Evolutionary conservation across 805 yeast genomes (phyloP), one percentile per base, ranked within the genome.

Genomic region (Blastobotrys parvus): DNA sequence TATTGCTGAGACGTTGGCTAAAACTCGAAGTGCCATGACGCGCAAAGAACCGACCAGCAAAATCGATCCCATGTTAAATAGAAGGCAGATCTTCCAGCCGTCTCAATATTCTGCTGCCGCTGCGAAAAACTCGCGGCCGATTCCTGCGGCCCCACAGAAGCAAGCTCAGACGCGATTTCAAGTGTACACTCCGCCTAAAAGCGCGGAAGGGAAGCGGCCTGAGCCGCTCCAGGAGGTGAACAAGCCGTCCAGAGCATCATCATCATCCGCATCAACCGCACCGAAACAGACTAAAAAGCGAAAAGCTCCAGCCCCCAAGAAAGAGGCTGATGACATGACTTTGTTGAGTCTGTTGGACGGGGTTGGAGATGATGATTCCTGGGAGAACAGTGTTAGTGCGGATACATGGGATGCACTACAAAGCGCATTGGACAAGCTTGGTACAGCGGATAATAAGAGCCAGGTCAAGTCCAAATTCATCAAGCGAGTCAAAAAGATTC

Each of bases 1-100:
- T 1, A 76, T 77, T 39, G 82, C 82, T 0, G 80, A 77, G 49
- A 74, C 81, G 2, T 58, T 77, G 49, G 82, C 82, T 0, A 51
- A 74, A 42, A 74, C 51, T 7, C 34, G 56, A 15, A 35, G 44
- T 20, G 41, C 42, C 30, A 47, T 51, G 47, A 25, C 30, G n/a
- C 42, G 42, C 15, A 44, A 38, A 39, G 29, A 40, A 10, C 38
- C 45, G 11, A 45, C 45, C 17, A 31, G 43, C n/a, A 41, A 43
- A 22, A 40, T 51, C 18, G 57, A 53, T 35, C 57, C 55, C 15
- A 53, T 53, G 57, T 34, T 53, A 13, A 25, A 43, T 4, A 31
- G 53, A 16, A 39, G 40, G 35, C 41, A 42, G 15, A 42, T 42
- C 20, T 32, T 44, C 41, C 43, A 46, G 35, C 18, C 15, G 20